Evolutionary conservation across 2,329 filamentous ascomycete genomes (phyloP), one percentile per base, ranked within the genome.

Genomic region (Pochonia chlamydosporia): DNA sequence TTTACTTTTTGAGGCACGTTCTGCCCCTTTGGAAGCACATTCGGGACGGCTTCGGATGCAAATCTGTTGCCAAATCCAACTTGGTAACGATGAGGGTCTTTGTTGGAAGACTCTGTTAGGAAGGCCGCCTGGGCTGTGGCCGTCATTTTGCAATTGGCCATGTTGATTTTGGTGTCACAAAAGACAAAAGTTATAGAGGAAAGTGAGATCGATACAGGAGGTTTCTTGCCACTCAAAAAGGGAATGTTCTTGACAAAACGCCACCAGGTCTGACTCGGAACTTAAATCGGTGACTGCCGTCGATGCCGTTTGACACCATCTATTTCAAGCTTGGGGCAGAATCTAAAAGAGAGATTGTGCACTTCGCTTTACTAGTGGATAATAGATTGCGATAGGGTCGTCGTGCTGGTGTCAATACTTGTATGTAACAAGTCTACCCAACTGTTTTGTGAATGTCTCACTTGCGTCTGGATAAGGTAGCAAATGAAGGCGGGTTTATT

Each of bases 1-100:
- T 61, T 63, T 40, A 68, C 65, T 41, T 67, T 68, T 35, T 74
- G 68, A 5, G 73, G 74, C 13, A 63, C 58, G 51, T 75, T 75
- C 47, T 70, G 66, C 30, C 69, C 71, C 30, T 60, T 50, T 8
- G 72, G 72, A 20, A 75, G 65, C 21, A 67, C 69, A 26, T 66
- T 68, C 11, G 71, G 67, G 2, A 75, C 62, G n/a, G 69, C 69
- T 51, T 74, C 71, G 21, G 71, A 72, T 43, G 67, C 65, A 49
- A 73, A 72, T 9, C 64, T 59, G 57, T 81, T 82, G 31, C 72
- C 72, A 54, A 80, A 81, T 18, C 78, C 79, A 18, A 70, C 59
- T 72, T 79, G 74, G 55, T 82, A 82, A 63, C 73, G 45, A 44
- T 81, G 62, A 63, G 76, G 60, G 69, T 71, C 50, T 59, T 44